Evolutionary conservation across 495 filamentous ascomycete genomes (phyloP), one percentile per base, ranked within the genome.

Genomic region (Aspergillus incahuasiensis): DNA sequence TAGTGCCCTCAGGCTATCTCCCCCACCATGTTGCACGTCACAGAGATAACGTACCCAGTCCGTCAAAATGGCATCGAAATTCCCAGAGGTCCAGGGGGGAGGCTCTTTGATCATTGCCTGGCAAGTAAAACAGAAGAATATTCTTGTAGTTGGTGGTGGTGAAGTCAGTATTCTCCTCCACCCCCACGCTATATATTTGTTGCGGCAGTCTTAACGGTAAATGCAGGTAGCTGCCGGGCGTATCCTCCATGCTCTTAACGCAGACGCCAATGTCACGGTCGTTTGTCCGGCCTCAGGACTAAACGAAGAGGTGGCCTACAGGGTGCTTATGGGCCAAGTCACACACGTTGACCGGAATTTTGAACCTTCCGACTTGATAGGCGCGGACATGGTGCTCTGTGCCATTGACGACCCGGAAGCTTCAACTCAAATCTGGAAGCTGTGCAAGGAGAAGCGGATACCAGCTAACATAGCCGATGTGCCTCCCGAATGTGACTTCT

Each of bases 381-480:
- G 74, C 22, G 84, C 83, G 12, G 82, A 86, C 57, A 92, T 98
- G 87, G 91, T 97, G 6, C 80, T 97, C 24, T 89, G 89, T 5
- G 94, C 94, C 35, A 82, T 97, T 63, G 94, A 98, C 67, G 91
- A 97, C 69, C 89, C 94, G 0, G 85, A 82, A 32, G 90, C 91
- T 6, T 95, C 89, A 0, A 85, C 91, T 0, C 73, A 80, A 44
- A 91, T 98, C 65, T 97, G 90, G 87, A 89, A 90, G 59, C 81
- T 96, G 0, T 97, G 92, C 77, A 90, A 96, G 63, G 82, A 87
- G 65, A 78, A 76, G 40, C 84, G 84, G 41, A 91, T 97, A 48
- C 83, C 91, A 1, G 91, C 90, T 34, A 98, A 98, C 69, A 95
- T 98, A 48, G 94, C 94, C 55, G 94, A 98, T 71, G 95, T 97